Base-by-base conservation (phyloP, 768 basidiomycete genomes). In the Gloeophyllum trabeum region DNA sequence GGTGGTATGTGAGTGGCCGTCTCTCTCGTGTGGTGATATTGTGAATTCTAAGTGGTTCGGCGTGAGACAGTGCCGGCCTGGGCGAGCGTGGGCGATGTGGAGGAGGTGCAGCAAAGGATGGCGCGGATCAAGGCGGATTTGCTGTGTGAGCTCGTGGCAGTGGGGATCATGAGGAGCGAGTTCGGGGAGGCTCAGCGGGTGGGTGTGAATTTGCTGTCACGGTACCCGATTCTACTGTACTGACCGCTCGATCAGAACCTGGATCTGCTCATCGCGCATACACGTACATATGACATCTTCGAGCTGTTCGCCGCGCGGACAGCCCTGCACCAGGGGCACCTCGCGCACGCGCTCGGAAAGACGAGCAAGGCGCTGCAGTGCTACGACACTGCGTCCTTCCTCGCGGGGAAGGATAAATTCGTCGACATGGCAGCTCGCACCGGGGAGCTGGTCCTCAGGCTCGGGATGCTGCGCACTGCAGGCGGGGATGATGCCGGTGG, bases 91-190 rank as follows among this genome's bases (percentile, higher is more conserved):
- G 59, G 56, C 1, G 79, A 84, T 41, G 60, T 75, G 1, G 58
- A 63, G 7, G 66, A 65, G 25, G 53, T 77, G 1, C 69, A 75
- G 26, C 54, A 60, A 14, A 61, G 68, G 24, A 63, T 82, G 46
- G 63, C 69, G n/a, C 71, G 68, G 41, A 70, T 88, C 35, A 79
- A 78, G 47, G 82, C 81, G 0, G 84, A 88, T 48, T 54, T 87
- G 45, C 53, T 83, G 30, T 80, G 76, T 46, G 86, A 89, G 51
- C 65, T 87, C 4, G 63, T 78, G 14, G 73, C 72, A 4, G 84
- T 85, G 56, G 28, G 70, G 40, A 76, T 80, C 30, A 73, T 77
- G 63, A 68, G 85, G 16, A 77, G 75, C 46, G 79, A 85, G 50
- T 84, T 82, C 47, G 70, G 69, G 24, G 67, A 65, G 4, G 81